phyloP scores from a whole-genome alignment of 1,284 basidiomycete species.

The Tilletia walkeri region DNA sequence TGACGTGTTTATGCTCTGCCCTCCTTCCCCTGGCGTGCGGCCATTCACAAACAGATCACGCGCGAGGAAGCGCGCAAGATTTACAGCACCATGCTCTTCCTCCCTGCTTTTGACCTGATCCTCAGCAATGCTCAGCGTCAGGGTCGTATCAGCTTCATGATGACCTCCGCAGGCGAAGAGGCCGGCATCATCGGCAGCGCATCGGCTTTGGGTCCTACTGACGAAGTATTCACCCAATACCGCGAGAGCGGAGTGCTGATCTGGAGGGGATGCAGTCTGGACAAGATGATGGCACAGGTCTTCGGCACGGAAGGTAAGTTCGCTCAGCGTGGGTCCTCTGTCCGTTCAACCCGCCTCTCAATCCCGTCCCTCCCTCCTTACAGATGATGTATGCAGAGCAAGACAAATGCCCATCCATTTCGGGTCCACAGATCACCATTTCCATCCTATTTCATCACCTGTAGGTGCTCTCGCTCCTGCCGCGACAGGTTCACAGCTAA shows the following conservation, averaged over 20 bases:
- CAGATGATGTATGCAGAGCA: slow-evolving; percentile 34
- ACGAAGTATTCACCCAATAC: slow-evolving; percentile 65
- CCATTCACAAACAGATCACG: slow-evolving; percentile 23
- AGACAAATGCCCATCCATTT: slow-evolving; percentile 65
- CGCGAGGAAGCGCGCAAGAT: slow-evolving; percentile 42
- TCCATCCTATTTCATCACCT: slow-evolving; percentile 89
- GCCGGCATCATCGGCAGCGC: slow-evolving; percentile 86
- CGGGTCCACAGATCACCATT: slow-evolving; percentile 77
- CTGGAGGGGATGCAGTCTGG: slow-evolving; percentile 72
- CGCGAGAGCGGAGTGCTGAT: slow-evolving; percentile 81
- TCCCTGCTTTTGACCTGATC: slow-evolving; percentile 81
- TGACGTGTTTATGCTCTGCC: background rate
- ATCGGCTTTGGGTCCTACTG: slow-evolving; percentile 74
- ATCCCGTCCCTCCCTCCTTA: background rate
- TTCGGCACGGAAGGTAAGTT: slow-evolving; percentile 36
- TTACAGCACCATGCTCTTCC: slow-evolving; percentile 57
- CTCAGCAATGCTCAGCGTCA: slow-evolving; percentile 89
- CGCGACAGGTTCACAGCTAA: too few relatives aligned
- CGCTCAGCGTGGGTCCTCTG: too few relatives aligned
- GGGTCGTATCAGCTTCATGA: slow-evolving; percentile 91
- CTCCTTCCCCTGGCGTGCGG: background rate
- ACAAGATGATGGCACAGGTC: slow-evolving; percentile 41
- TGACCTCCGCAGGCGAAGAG: slow-evolving; percentile 76
- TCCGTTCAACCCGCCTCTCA: background rate
- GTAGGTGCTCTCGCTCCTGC: too few relatives aligned